These are phyloP conservation scores for Diversispora epigaea DNA, from an alignment of 192 early-diverging fungal species.

Conservation along the genomic window DNA sequence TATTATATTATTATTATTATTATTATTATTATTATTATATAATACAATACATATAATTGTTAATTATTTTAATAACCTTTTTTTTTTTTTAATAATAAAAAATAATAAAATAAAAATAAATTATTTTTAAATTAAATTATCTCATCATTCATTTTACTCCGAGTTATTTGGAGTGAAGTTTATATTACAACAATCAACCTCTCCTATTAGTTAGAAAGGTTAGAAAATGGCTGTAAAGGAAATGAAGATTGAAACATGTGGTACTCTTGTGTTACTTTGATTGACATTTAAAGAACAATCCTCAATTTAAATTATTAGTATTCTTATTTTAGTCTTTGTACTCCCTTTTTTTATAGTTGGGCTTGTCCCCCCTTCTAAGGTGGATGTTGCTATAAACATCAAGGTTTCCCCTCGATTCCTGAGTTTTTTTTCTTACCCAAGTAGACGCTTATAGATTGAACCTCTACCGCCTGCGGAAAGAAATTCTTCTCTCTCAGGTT, in stretches of 20 bases:
- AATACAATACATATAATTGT: no score
- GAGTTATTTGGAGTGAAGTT: no score
- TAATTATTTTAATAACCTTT: no score
- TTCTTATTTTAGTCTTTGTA: slow-evolving; percentile 6
- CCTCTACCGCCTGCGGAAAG: slow-evolving; percentile 25
- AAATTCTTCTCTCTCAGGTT: slow-evolving; percentile 12
- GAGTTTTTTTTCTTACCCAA: slow-evolving; percentile 2
- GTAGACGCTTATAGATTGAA: slow-evolving; percentile 16
- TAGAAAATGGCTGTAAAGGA: no score
- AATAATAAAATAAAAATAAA: no score
- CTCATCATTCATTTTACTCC: no score
- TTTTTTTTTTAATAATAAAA: no score
- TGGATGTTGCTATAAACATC: background rate
- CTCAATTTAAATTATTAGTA: background rate
- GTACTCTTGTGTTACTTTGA: slow-evolving; percentile 3
- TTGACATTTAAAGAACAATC: background rate
- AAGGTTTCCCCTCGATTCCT: background rate
- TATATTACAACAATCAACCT: no score
- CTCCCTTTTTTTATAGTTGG: background rate
- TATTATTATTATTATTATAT: no score
- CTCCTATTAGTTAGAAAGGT: no score
- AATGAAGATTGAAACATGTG: background rate
- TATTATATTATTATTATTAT: no score
- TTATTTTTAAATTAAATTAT: no score
- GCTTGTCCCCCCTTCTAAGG: background rate